phyloP scores from a whole-genome alignment of 106 monocot species.

The Agapanthus africanus region DNA sequence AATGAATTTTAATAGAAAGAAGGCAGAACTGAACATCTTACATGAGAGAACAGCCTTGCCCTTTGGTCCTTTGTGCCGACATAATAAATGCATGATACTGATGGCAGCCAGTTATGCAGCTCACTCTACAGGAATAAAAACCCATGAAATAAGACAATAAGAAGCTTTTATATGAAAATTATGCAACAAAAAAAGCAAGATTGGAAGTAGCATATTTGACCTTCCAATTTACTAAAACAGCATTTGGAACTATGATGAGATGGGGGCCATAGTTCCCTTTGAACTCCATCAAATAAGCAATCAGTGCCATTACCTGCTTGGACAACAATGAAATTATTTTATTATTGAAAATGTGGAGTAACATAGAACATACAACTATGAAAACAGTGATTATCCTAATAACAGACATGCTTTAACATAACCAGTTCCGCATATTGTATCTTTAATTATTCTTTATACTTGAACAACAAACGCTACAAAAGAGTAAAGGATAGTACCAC shows the following conservation, averaged over 20 bases:
- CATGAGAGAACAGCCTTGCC: conserved; percentile 75
- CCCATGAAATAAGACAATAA: conserved; percentile 15
- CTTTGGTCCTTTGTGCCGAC: conserved; percentile 89
- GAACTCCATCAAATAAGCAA: conserved; percentile 99
- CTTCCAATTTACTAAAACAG: conserved; percentile 98
- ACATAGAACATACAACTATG: background rate
- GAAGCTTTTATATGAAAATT: conserved; percentile 9
- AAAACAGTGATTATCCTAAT: background rate
- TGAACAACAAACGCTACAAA: background rate
- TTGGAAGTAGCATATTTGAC: conserved; percentile 23
- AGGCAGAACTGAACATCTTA: conserved; percentile 22
- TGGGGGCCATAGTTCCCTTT: conserved; percentile 98
- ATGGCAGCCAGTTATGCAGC: conserved; percentile 86
- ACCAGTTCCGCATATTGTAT: background rate
- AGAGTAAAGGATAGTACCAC: background rate
- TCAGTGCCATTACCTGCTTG: conserved; percentile 85
- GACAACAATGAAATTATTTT: conserved; percentile 7
- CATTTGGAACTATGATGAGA: conserved; percentile 99
- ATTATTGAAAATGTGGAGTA: background rate
- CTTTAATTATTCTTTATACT: background rate
- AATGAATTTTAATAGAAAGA: background rate
- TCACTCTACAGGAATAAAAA: conserved; percentile 65
- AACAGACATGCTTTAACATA: background rate
- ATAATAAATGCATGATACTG: conserved; percentile 87
- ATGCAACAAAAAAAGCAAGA: background rate